Base-by-base conservation (phyloP, 768 basidiomycete genomes). In the Tulasnella sp. region DNA sequence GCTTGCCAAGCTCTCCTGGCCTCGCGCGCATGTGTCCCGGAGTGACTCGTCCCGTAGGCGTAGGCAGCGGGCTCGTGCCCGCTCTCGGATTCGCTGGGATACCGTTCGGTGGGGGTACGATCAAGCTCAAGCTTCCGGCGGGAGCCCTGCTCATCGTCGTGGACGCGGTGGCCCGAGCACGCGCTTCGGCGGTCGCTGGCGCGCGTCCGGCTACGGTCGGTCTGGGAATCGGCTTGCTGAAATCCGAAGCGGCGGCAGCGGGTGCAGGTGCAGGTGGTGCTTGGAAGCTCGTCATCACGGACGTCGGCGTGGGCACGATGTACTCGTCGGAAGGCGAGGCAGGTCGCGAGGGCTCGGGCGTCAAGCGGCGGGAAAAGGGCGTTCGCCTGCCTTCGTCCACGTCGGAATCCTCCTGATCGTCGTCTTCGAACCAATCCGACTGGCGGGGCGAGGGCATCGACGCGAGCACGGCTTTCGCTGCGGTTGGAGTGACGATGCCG, bases 371-470 rank as follows among this genome's bases (percentile, higher is more conserved):
- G 34, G 64, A 28, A 31, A 69, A 31, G 24, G 31, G 64, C 28
- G 64, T 69, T 1, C 64, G 64, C 7, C 31, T 69, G 28, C 64
- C 64, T 5, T 14, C 14, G 5, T 69, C 64, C 0, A 28, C 64
- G 12, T 69, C 64, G 6, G 64, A 69, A 37, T 69, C 64, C 34
- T 64, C n/a, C 2, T 54, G 48, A 4, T 76, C 76, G 76, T 69
- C 64, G 14, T 76, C 76, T 24, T 76, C 76, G 76, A 76, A 76
- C 76, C 76, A 76, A 58, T 76, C 76, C 40, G 76, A 76, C 20
- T 58, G 41, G 28, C 76, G 6, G 18, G 76, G 76, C 31, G 76
- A 76, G 8, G 46, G 41, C 46, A 58, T 46, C 11, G 42, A 11
- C 34, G 46, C 42, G 16, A 58, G 34, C 14, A 58, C 76, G 22